These are phyloP conservation scores for Linum tenue DNA, from an alignment of 345 rosid genomes.

Conservation along the genomic window DNA sequence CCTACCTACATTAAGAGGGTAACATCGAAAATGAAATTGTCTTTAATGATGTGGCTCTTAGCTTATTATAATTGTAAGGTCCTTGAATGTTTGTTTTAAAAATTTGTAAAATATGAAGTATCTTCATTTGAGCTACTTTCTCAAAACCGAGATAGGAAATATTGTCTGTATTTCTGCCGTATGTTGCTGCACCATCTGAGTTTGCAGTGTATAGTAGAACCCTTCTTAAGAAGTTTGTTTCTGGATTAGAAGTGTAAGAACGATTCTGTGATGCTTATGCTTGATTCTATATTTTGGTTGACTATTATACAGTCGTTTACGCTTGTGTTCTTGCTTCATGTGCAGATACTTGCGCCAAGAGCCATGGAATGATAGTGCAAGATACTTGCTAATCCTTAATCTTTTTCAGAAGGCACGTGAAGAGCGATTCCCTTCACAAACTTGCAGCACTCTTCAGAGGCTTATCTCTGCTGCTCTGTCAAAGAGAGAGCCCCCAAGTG, in stretches of 20 bases:
- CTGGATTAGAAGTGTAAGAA: neutral
- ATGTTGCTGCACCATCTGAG: neutral
- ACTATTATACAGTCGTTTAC: slow-evolving; percentile 2
- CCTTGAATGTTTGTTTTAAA: no score
- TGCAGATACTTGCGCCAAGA: slow-evolving; percentile 65
- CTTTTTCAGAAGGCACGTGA: slow-evolving; percentile 81
- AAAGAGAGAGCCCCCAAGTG: slow-evolving; percentile 34
- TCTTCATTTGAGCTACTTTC: no score
- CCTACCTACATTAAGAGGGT: no score
- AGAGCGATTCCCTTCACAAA: slow-evolving; percentile 66
- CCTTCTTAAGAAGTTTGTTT: neutral
- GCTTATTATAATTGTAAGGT: no score
- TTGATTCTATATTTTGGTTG: slow-evolving; percentile 1
- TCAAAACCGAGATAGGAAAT: no score
- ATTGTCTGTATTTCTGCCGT: no score
- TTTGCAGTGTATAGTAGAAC: slow-evolving; percentile 1
- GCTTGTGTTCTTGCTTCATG: slow-evolving; percentile 18
- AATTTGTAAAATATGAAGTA: no score
- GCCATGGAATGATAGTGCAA: slow-evolving; percentile 65
- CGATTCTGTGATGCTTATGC: neutral
- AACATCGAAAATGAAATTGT: no score
- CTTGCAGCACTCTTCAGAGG: slow-evolving; percentile 41
- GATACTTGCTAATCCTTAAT: slow-evolving; percentile 69
- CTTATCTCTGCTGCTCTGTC: slow-evolving; percentile 49
- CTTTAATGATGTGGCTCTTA: no score